Evolutionary conservation across 2,329 filamentous ascomycete genomes (phyloP).

Genomic region (Fusarium nodosum): DNA sequence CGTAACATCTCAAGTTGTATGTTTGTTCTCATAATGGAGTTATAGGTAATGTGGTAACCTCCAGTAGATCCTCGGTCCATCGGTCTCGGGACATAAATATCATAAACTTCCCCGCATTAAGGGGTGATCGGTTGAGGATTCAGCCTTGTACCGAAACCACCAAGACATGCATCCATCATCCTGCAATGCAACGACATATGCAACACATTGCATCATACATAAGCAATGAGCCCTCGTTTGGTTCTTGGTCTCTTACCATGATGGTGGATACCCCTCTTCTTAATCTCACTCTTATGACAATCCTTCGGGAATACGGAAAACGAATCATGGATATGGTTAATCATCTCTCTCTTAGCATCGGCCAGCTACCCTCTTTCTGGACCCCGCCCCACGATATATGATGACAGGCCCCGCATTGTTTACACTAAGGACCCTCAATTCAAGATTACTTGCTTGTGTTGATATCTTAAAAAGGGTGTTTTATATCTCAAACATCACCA

Average conservation of each 20-base stretch:
- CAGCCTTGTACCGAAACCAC: not conserved
- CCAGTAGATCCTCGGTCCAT: not conserved
- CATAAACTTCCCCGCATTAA: not conserved
- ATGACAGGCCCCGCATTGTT: constrained; percentile 34
- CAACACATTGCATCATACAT: constrained; percentile 19
- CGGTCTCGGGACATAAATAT: constrained; percentile 1
- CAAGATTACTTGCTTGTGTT: not conserved
- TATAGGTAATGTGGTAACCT: not conserved
- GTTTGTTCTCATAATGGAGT: too few species aligned
- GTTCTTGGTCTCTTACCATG: constrained; percentile 7
- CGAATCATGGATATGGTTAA: constrained; percentile 24
- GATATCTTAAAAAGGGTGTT: constrained; percentile 1
- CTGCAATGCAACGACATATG: constrained; percentile 4
- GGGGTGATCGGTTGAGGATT: not conserved
- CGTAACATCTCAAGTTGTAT: not conserved
- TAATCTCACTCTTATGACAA: constrained; percentile 6
- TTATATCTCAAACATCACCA: not conserved
- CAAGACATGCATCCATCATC: not conserved
- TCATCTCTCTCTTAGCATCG: constrained; percentile 19
- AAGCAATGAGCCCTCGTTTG: not conserved
- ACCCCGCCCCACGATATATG: constrained; percentile 27
- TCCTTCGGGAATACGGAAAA: constrained; percentile 20
- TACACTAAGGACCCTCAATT: constrained; percentile 23
- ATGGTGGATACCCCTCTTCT: constrained; percentile 27
- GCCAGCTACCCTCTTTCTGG: constrained; percentile 20